Evolutionary conservation across 495 filamentous ascomycete genomes (phyloP).

Genomic region (Letharia lupina): DNA sequence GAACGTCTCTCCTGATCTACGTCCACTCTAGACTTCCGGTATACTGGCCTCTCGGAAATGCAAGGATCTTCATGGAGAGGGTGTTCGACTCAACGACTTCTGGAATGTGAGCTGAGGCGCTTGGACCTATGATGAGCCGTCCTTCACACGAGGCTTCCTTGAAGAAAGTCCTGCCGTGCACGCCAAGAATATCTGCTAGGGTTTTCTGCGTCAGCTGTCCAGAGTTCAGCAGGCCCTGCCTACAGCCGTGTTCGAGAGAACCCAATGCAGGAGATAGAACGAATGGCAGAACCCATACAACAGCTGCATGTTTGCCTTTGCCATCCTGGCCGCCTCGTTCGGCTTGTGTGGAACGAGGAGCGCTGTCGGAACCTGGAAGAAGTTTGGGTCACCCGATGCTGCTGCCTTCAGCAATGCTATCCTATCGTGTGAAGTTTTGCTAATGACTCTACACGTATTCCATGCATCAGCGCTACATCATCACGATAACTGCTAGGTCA

Average conservation of each 20-base stretch:
- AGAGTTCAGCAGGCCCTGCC: constrained; percentile 55
- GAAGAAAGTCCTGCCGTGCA: constrained; percentile 71
- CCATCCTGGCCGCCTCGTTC: constrained; percentile 49
- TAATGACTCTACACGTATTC: constrained; percentile 45
- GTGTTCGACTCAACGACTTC: neutral
- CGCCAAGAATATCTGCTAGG: constrained; percentile 66
- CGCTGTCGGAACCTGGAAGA: constrained; percentile 71
- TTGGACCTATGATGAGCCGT: constrained; percentile 1
- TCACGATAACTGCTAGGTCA: neutral
- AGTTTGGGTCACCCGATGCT: constrained; percentile 60
- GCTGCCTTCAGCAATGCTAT: constrained; percentile 64
- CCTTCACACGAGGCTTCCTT: neutral
- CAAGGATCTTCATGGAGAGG: neutral
- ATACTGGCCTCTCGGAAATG: neutral
- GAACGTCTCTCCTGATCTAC: neutral
- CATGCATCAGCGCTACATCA: neutral
- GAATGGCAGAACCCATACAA: constrained; percentile 87
- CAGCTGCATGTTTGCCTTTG: constrained; percentile 59
- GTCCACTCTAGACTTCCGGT: constrained; percentile 7
- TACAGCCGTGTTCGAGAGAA: constrained; percentile 61
- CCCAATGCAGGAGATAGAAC: constrained; percentile 65
- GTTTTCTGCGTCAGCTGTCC: constrained; percentile 61
- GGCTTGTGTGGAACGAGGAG: constrained; percentile 65
- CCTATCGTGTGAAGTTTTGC: constrained; percentile 66
- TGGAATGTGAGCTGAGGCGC: neutral